Evolutionary conservation across 2,329 filamentous ascomycete genomes (phyloP), one percentile per base, ranked within the genome.

Genomic region (Arachnomyces sp.): DNA sequence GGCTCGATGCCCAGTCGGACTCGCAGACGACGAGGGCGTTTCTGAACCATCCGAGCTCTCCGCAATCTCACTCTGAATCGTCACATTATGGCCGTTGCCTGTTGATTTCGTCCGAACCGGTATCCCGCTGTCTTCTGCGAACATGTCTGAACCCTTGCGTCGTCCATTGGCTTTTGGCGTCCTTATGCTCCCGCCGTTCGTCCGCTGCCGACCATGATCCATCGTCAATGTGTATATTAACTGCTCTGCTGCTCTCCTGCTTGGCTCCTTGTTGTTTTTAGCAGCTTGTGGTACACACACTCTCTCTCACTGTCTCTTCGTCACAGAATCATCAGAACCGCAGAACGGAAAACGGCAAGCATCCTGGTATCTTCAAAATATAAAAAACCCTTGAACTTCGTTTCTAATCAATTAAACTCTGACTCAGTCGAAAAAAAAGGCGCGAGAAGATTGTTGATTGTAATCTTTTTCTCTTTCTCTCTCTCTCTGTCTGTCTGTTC

Each of bases 131-230:
- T 49, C 43, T 11, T 54, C 51, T 16, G 51, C 37, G 9, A 55
- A 34, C 33, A 58, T 48, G 31, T 56, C 54, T 25, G 55, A 54
- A 39, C 57, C 52, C 4, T 58, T 56, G 33, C 49, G 53, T 37
- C 51, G 55, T 16, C 49, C 50, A 38, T 44, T 47, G 34, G 36
- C 46, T 41, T 50, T 54, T 28, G 50, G 40, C 30, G 41, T 39
- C 42, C 48, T 52, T 39, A 58, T 42, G 40, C 55, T 60, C 48
- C 53, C 57, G 45, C 59, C 53, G 43, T 56, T 57, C 48, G 49
- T 58, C 39, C 45, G 53, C 18, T 44, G 44, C 35, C 45, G 45
- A 33, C 46, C 44, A 44, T 51, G 47, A 38, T 46, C 44, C 49
- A 50, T 53, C 37, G 35, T 34, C 34, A 37, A 41, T 14, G 39